Evolutionary conservation across 192 early-diverging fungal genomes (phyloP).

Genomic region (Coemansia sp.): DNA sequence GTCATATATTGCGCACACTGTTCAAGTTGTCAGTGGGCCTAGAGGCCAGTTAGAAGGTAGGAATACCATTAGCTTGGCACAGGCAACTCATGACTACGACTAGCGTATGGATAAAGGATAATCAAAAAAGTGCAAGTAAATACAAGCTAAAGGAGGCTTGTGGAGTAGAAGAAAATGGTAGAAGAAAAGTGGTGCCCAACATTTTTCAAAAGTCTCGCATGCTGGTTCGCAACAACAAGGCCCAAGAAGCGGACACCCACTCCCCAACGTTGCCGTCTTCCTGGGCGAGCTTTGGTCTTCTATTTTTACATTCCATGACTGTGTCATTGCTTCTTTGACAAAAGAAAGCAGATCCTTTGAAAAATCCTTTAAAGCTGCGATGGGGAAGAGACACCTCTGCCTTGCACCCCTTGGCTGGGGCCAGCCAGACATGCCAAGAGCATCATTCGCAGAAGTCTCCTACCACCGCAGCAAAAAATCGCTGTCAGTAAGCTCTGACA

Average conservation of each 20-base stretch:
- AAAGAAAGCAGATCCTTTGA: neutral
- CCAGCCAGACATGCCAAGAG: neutral
- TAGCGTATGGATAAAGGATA: neutral
- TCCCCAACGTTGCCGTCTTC: neutral
- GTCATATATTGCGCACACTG: neutral
- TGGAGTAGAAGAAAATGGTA: neutral
- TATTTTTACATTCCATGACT: neutral
- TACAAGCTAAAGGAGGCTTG: neutral
- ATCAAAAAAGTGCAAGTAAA: neutral
- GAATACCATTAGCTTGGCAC: too few relatives aligned
- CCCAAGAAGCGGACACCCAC: neutral
- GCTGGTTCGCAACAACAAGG: neutral
- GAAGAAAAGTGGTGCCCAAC: neutral
- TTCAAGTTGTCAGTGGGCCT: neutral
- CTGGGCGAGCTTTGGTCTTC: neutral
- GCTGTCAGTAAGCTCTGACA: neutral
- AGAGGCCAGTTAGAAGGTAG: neutral
- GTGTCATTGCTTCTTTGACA: neutral
- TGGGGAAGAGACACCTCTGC: neutral
- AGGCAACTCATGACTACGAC: neutral
- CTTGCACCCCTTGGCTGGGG: neutral
- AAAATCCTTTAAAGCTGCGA: neutral
- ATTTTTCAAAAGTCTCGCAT: neutral
- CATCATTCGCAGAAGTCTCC: neutral
- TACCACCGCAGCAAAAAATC: neutral